Percentiles rank a stretch among this genome's conserved stretches.
These are phyloP conservation scores for Aureobasidium leucospermi DNA, from an alignment of 2,329 filamentous ascomycete genomes.

Conservation along the genomic window DNA sequence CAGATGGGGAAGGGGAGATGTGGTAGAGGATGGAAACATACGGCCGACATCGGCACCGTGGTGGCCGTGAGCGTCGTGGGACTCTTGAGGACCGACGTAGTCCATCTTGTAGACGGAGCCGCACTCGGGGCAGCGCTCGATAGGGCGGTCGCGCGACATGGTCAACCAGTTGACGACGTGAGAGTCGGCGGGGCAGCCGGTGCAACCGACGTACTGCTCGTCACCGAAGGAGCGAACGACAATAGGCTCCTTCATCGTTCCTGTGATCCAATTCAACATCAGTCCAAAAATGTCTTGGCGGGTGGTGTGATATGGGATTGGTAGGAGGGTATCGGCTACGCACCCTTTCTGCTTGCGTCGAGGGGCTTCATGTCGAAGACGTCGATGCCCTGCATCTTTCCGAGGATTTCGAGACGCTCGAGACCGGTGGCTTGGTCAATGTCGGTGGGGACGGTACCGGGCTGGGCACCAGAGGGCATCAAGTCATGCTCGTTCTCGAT, in stretches of 20 bases:
- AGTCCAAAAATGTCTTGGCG: not conserved
- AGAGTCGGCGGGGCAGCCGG: constrained; percentile 84
- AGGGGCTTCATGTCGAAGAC: constrained; percentile 98
- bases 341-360: constrained; percentile 82
- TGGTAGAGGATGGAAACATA: not conserved
- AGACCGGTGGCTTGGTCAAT: constrained; percentile 94
- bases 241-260: constrained; percentile 85
- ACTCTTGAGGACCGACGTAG: constrained; percentile 78
- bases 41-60: constrained; percentile 44
- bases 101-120: constrained; percentile 97
- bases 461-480: constrained; percentile 68
- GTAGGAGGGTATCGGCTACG: constrained; percentile 20
- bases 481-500: constrained; percentile 79
- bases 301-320: constrained; percentile 1
- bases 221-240: constrained; percentile 84
- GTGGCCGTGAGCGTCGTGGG: constrained; percentile 50
- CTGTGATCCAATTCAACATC: constrained; percentile 36
- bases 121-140: constrained; percentile 95
- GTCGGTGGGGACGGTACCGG: constrained; percentile 85
- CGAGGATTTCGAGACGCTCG: constrained; percentile 95
- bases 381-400: constrained; percentile 98
- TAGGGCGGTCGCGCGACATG: constrained; percentile 77
- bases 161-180: constrained; percentile 88
- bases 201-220: constrained; percentile 96
- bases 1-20: not conserved